Evolutionary conservation across 2,329 filamentous ascomycete genomes (phyloP), one percentile per base, ranked within the genome.

Genomic region (Hymenoscyphus scutula): DNA sequence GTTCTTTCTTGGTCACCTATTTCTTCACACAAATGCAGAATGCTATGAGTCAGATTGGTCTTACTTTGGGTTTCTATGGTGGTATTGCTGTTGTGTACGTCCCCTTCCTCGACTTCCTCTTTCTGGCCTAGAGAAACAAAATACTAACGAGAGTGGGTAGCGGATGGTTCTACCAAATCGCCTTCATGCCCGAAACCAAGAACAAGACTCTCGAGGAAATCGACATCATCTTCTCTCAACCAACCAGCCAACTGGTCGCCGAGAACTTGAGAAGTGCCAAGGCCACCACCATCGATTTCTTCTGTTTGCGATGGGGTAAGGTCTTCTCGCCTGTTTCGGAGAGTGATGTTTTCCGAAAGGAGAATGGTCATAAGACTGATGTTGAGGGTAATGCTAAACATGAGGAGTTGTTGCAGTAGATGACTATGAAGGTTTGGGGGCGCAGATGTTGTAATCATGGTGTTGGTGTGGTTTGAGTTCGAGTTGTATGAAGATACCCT

Each of bases 171-270:
- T 91, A 90, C 74, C 88, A 91, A 76, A 78, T 90, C 55, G 73
- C 90, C 57, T 91, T 90, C 76, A 91, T 91, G 89, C 88, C 87
- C 0, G 87, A 90, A 78, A 90, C 88, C 2, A 90, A 90, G 79
- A 84, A 74, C 60, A 78, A 79, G 74, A 83, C 83, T 1, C 81
- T 91, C 0, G 89, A 91, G 75, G 88, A 91, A 75, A 90, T 91
- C 63, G 88, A 91, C 64, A 76, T 84, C 41, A 77, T 90, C 23
- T 90, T 90, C 72, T 80, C 82, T 57, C 80, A 82, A 64, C 87
- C 88, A 0, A 90, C 88, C 0, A 76, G 77, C 51, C 81, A 87
- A 53, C 79, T 90, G 53, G 86, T 90, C 0, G 78, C 76, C 62
- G 79, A 87, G 77, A 89, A 89, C 70, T 64, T 79, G 41, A 74